These are phyloP conservation scores for Globisporangium camurandrum DNA, from an alignment of 352 stramenopile genomes.

Conservation along the genomic window DNA sequence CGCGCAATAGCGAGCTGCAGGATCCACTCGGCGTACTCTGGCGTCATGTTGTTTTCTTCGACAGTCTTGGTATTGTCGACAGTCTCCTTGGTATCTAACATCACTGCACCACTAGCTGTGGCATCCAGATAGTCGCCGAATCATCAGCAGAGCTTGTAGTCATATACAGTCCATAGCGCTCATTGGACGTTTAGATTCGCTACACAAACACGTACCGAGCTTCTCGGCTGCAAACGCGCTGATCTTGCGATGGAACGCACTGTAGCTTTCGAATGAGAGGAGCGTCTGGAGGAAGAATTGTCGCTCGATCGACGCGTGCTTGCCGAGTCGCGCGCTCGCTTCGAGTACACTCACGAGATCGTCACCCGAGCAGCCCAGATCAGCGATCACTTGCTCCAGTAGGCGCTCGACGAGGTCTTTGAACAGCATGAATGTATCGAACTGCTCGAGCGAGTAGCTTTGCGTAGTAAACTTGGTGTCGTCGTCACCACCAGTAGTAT, in stretches of 20 bases:
- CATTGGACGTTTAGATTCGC: neutral
- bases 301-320: slow-evolving; percentile 30
- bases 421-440: slow-evolving; percentile 59
- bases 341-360: slow-evolving; percentile 47
- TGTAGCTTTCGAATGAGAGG: slow-evolving; percentile 63
- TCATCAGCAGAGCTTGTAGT: neutral
- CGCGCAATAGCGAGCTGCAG: slow-evolving; percentile 59
- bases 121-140: neutral
- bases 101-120: slow-evolving; percentile 3
- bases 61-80: too few relatives aligned
- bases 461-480: slow-evolving; percentile 10
- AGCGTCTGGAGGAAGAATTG: slow-evolving; percentile 65
- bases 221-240: slow-evolving; percentile 42
- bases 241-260: slow-evolving; percentile 50
- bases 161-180: neutral
- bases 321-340: slow-evolving; percentile 25
- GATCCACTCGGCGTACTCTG: slow-evolving; percentile 46
- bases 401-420: slow-evolving; percentile 61
- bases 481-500: neutral
- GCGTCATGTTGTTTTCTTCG: neutral
- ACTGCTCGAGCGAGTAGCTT: slow-evolving; percentile 48
- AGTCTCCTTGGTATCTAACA: too few relatives aligned
- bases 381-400: slow-evolving; percentile 45
- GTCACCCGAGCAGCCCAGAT: slow-evolving; percentile 52
- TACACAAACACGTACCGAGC: slow-evolving; percentile 11